These are phyloP conservation scores for Coemansia guatemalensis DNA, from an alignment of 192 early-diverging fungal species.

Conservation along the genomic window DNA sequence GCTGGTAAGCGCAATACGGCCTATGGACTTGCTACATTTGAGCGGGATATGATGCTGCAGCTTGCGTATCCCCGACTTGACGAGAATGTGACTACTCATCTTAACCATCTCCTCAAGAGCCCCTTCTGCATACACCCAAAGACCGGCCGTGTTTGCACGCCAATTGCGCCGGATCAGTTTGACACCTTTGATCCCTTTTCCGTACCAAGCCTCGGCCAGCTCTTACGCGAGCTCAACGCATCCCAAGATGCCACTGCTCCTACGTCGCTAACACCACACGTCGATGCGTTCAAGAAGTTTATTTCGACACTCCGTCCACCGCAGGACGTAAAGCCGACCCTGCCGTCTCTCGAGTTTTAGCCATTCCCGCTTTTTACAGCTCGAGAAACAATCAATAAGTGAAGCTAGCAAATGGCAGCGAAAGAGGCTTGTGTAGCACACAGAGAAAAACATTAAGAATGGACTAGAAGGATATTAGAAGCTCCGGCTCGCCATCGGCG, in stretches of 20 bases:
- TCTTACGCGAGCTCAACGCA: conserved; percentile 66
- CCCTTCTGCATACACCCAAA: conserved; percentile 98
- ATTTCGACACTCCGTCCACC: conserved; percentile 41
- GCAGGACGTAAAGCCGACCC: background rate
- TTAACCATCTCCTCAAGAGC: conserved; percentile 95
- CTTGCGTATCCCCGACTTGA: conserved; percentile 93
- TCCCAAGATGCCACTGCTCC: conserved; percentile 36
- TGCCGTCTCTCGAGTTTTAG: conserved; percentile 46
- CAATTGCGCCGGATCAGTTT: conserved; percentile 74
- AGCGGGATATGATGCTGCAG: conserved; percentile 83
- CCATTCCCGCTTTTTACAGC: background rate
- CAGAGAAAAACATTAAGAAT: background rate
- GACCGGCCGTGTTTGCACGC: conserved; percentile 95
- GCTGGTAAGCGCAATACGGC: conserved; percentile 38
- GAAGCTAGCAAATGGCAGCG: background rate
- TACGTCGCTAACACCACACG: conserved; percentile 59
- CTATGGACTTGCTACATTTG: conserved; percentile 37
- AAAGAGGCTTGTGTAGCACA: background rate
- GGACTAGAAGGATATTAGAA: conserved; percentile 38
- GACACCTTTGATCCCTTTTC: conserved; percentile 80
- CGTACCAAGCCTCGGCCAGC: conserved; percentile 69
- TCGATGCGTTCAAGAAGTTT: conserved; percentile 69
- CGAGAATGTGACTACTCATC: conserved; percentile 83
- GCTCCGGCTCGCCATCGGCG: conserved; percentile 51
- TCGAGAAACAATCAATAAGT: background rate